Conservation (phyloP, 177 flowering plant species). For the Telopea speciosissima region DNA sequence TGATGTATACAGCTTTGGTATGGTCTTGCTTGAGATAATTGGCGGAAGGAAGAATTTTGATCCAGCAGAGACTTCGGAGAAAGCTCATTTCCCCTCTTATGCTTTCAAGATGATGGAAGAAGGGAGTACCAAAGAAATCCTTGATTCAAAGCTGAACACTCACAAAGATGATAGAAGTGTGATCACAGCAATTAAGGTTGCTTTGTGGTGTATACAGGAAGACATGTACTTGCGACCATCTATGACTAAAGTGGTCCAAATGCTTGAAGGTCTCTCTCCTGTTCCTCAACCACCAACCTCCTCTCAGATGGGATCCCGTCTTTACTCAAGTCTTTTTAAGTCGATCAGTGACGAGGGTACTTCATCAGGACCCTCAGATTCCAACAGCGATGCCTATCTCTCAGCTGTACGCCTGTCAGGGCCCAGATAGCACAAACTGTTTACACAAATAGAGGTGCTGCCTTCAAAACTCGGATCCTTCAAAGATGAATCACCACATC, state of each 20-base stretch:
- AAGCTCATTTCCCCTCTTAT: slow-evolving; percentile 42
- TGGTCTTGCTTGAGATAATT: slow-evolving; percentile 59
- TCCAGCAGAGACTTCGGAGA: slow-evolving; percentile 28
- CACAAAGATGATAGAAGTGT: slow-evolving; percentile 32
- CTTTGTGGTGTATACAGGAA: slow-evolving; percentile 62
- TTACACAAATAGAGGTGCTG: neutral
- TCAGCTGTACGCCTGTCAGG: slow-evolving; percentile 41
- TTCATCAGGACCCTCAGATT: slow-evolving; percentile 26
- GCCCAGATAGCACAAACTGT: slow-evolving; percentile 28
- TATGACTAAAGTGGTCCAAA: slow-evolving; percentile 57
- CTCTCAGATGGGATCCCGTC: slow-evolving; percentile 21
- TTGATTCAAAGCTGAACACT: slow-evolving; percentile 29
- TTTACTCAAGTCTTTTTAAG: slow-evolving; percentile 26
- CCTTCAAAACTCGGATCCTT: neutral
- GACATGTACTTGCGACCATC: slow-evolving; percentile 47
- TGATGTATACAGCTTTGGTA: slow-evolving; percentile 61
- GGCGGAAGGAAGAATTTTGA: slow-evolving; percentile 56
- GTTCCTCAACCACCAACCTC: slow-evolving; percentile 45
- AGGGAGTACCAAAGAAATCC: slow-evolving; percentile 30
- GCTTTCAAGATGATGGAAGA: slow-evolving; percentile 56
- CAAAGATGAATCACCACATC: neutral
- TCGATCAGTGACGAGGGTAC: slow-evolving; percentile 26
- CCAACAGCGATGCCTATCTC: slow-evolving; percentile 24
- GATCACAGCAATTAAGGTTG: slow-evolving; percentile 37
- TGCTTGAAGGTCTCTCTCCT: slow-evolving; percentile 47